Base-by-base conservation (phyloP, 805 yeast species). In the Candida fluviatilis region DNA sequence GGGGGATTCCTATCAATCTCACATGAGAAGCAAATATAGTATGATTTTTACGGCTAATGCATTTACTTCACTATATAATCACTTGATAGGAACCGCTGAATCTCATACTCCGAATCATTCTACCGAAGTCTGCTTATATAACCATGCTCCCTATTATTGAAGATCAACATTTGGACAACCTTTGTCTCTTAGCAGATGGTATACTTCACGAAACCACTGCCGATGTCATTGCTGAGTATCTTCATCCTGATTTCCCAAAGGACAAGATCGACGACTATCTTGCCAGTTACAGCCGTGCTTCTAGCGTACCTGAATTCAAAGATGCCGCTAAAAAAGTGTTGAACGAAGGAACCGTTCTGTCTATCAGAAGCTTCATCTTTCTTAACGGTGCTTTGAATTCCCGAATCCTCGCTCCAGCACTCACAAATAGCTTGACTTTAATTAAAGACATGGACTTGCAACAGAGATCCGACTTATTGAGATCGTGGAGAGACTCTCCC, bases 401-500 rank as follows among this genome's bases (percentile, higher is more conserved):
- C 24, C 52, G 66, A 35, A 37, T 64, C 6, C 41, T 54, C 12
- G 53, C 64, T 24, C 69, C 65, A 3, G 46, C 53, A 1, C 45
- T 64, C 25, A 62, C 72, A n/a, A 51, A 50, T n/a, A 50, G 67
- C 6, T 44, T 59, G 10, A 66, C 61, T 17, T 50, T 59, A 18
- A 37, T 69, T 4, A 46, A 55, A 14, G 71, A 69, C 12, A 69
- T 69, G 74, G 35, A 57, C 4, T 13, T 41, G 10, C 43, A 43
- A 2, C 66, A 73, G 43, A 51, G 66, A 14, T 62, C 53, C 33
- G 42, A 36, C 2, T 40, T 72, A 13, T 43, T 75, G 21, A 39
- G 35, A 4, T 41, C 59, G 4, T 71, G 77, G 78, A 51, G 66
- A 25, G 56, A 56, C 40, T 69, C 78, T 6, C 66, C 66, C 2